Evolutionary conservation across 2,329 filamentous ascomycete genomes (phyloP), one percentile per base, ranked within the genome.

Genomic region (Berkeleyomyces basicola): DNA sequence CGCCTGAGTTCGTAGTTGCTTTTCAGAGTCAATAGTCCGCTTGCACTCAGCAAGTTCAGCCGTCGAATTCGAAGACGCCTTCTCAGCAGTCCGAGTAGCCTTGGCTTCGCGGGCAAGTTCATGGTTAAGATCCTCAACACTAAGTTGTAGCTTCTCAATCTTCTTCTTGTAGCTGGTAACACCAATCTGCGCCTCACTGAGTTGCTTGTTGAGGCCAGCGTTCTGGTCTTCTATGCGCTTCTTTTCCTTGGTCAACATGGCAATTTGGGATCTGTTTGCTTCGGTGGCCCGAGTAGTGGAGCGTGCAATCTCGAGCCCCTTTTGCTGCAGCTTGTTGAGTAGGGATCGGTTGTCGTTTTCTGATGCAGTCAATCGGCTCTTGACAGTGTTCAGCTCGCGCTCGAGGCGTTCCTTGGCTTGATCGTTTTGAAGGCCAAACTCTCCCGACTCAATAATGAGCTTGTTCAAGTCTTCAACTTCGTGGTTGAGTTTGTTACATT

Each of bases 271-370:
- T 44, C 91, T 85, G 57, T 90, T 88, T 40, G 84, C 88, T 68
- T 97, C 92, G 65, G 82, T 90, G 39, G 88, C 92, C 64, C 86
- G 86, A 4, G 91, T 95, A 65, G 83, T 89, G 0, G 92, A 93
- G 55, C 93, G 83, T 47, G 92, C 92, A 72, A 99, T 95, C 70
- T 99, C 92, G 5, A 99, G 80, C 39, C 95, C 93, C 77, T 97
- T 97, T 70, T 97, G 92, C 70, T 97, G 92, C 16, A 99, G 80
- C 74, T 97, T 97, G 76, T 96, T 97, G 67, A 97, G 80, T n/a
- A 99, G 77, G 4, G 90, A 86, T 60, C 90, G 86, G 69, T 97
- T 97, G 74, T 97, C 92, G 68, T 97, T 96, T 72, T 99, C 92
- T 0, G 92, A 97, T 33, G 92, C 93, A 6, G 86, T 81, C 47